phyloP scores from a whole-genome alignment of 169 alveolate genomes.

The Cryptosporidium baileyi region DNA sequence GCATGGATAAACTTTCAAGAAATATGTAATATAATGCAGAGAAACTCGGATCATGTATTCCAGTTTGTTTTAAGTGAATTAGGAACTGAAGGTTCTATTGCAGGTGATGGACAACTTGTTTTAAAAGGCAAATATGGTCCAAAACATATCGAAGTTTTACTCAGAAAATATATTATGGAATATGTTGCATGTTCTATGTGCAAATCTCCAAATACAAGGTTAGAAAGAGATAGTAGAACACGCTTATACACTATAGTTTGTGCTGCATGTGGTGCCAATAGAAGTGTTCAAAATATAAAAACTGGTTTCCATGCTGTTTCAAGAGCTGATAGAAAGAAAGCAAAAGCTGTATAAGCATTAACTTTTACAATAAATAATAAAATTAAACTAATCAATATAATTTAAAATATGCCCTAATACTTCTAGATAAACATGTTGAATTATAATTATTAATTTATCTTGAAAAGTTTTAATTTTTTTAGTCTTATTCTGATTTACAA shows the following conservation, averaged over 20 bases:
- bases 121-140: conserved; percentile 92
- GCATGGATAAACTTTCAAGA: conserved; percentile 94
- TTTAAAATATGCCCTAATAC: background rate
- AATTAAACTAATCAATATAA: background rate
- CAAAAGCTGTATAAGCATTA: conserved; percentile 76
- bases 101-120: conserved; percentile 93
- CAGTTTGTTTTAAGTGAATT: conserved; percentile 92
- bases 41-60: conserved; percentile 92
- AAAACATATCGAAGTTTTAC: conserved; percentile 90
- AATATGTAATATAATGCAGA: conserved; percentile 88
- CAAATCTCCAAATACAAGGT: conserved; percentile 89
- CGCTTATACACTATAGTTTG: conserved; percentile 89
- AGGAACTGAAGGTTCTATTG: conserved; percentile 87
- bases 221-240: conserved; percentile 89
- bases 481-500: background rate
- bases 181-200: conserved; percentile 94
- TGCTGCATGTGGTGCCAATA: conserved; percentile 91
- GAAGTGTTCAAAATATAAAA: conserved; percentile 91
- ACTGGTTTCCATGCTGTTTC: conserved; percentile 93
- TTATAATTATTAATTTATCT: too few species aligned
- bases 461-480: background rate
- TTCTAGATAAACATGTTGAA: too few species aligned
- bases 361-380: background rate
- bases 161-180: conserved; percentile 90
- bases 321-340: conserved; percentile 90